A percentile compares a stretch with the other conserved stretches of the same genome.
These are phyloP conservation scores for Ganoderma meredithae DNA, from an alignment of 1,284 basidiomycete genomes.

Conservation along the genomic window DNA sequence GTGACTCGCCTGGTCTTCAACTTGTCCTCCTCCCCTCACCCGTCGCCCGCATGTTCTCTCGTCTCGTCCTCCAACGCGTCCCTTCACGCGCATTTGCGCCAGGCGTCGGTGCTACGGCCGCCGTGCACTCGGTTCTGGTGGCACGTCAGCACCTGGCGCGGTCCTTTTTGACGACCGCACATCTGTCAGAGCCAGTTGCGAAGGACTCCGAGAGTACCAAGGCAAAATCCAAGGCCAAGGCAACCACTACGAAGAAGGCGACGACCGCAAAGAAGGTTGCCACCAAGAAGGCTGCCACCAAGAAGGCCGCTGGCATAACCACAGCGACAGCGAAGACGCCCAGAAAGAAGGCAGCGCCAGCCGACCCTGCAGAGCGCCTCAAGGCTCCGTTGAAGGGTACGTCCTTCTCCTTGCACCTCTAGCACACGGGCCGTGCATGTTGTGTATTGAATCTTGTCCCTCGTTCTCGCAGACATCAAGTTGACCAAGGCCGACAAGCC, in stretches of 20 bases:
- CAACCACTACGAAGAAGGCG: not conserved
- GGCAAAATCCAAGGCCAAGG: constrained; percentile 10
- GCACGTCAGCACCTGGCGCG: constrained; percentile 23
- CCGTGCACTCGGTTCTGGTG: not conserved
- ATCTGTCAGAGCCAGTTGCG: constrained; percentile 18
- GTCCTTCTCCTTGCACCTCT: not conserved
- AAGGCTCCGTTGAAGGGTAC: constrained; percentile 18
- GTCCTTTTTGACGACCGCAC: constrained; percentile 26
- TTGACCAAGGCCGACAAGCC: constrained; percentile 16
- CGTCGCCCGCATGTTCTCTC: constrained; percentile 19
- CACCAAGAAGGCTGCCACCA: constrained; percentile 14
- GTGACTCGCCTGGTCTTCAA: constrained; percentile 1
- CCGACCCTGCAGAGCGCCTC: constrained; percentile 19
- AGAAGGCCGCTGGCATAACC: constrained; percentile 20
- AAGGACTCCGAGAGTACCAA: constrained; percentile 3
- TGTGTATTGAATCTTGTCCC: not conserved
- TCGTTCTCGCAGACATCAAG: constrained; percentile 15
- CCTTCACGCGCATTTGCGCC: constrained; percentile 18
- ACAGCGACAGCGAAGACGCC: constrained; percentile 23
- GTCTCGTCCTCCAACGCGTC: constrained; percentile 24
- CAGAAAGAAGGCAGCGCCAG: not conserved
- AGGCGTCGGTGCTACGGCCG: not conserved
- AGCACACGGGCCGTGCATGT: not conserved
- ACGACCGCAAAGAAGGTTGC: constrained; percentile 4
- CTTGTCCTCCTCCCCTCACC: not conserved